Evolutionary conservation across 1,139 yeast genomes (phyloP).

Genomic region (Barnettozyma hawaiiensis): DNA sequence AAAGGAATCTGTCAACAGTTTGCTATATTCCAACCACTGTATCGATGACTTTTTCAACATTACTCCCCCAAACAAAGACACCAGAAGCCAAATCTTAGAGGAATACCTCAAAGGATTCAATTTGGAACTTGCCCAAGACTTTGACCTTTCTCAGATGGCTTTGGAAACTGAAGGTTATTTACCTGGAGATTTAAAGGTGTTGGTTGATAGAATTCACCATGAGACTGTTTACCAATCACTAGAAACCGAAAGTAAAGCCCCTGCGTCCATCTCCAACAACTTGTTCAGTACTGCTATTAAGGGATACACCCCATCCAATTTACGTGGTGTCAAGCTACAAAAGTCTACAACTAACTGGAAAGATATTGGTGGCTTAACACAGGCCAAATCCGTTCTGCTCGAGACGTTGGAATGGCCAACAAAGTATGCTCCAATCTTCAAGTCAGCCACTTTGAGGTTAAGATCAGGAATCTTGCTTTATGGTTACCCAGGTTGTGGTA

Average conservation of each 20-base stretch:
- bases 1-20: constrained; percentile 58
- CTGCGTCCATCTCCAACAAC: constrained; percentile 14
- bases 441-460: constrained; percentile 77
- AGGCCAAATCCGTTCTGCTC: constrained; percentile 67
- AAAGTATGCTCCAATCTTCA: constrained; percentile 88
- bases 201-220: constrained; percentile 72
- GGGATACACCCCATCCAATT: constrained; percentile 72
- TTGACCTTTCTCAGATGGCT: constrained; percentile 67
- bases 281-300: constrained; percentile 54
- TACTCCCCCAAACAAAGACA: constrained; percentile 64
- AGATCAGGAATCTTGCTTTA: constrained; percentile 86
- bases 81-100: constrained; percentile 48
- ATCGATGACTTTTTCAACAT: constrained; percentile 60
- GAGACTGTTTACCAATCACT: constrained; percentile 43
- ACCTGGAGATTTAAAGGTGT: constrained; percentile 70
- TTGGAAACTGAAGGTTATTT: constrained; percentile 84
- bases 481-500: constrained; percentile 98
- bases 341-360: constrained; percentile 74
- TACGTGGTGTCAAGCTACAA: constrained; percentile 83
- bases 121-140: constrained; percentile 30
- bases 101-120: constrained; percentile 36
- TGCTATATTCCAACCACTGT: constrained; percentile 62
- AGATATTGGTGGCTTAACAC: constrained; percentile 82
- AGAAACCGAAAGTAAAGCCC: constrained; percentile 17
- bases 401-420: constrained; percentile 98